A percentile compares a stretch with the other conserved stretches of the same genome.
These are phyloP conservation scores for Coprinopsis sp. DNA, from an alignment of 768 basidiomycete species.

Conservation along the genomic window DNA sequence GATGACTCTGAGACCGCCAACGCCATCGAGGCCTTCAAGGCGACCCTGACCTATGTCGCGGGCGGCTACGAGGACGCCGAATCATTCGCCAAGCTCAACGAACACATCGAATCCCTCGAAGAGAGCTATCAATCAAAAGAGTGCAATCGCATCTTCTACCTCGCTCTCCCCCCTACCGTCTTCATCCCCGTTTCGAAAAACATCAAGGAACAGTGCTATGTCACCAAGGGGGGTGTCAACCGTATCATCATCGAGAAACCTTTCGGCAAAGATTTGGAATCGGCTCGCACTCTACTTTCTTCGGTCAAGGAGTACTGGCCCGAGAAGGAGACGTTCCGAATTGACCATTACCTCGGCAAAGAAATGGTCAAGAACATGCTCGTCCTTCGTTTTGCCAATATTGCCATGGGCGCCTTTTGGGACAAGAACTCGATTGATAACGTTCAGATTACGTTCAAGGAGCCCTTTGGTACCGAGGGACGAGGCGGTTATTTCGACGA, in stretches of 20 bases:
- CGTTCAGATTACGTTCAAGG: slow-evolving; percentile 99
- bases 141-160: slow-evolving; percentile 88
- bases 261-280: slow-evolving; percentile 91
- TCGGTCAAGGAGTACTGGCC: slow-evolving; percentile 84
- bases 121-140: slow-evolving; percentile 55
- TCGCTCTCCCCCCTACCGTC: slow-evolving; percentile 95
- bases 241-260: slow-evolving; percentile 98
- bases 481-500: slow-evolving; percentile 99
- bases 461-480: slow-evolving; percentile 99
- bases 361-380: slow-evolving; percentile 99
- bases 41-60: slow-evolving; percentile 71
- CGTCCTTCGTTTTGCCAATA: slow-evolving; percentile 92
- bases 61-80: slow-evolving; percentile 85
- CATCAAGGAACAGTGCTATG: slow-evolving; percentile 78
- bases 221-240: slow-evolving; percentile 63
- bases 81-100: slow-evolving; percentile 73
- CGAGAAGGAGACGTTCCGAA: slow-evolving; percentile 98
- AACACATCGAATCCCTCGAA: slow-evolving; percentile 77
- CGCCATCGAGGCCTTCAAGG: slow-evolving; percentile 81
- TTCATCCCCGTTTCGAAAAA: slow-evolving; percentile 87
- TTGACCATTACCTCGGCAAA: slow-evolving; percentile 99
- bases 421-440: slow-evolving; percentile 95
- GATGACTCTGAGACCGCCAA: slow-evolving; percentile 53
- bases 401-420: slow-evolving; percentile 85
- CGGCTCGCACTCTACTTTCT: slow-evolving; percentile 70